Evolutionary conservation across 441 rosid species (phyloP).

Genomic region (Syzygium malaccense): DNA sequence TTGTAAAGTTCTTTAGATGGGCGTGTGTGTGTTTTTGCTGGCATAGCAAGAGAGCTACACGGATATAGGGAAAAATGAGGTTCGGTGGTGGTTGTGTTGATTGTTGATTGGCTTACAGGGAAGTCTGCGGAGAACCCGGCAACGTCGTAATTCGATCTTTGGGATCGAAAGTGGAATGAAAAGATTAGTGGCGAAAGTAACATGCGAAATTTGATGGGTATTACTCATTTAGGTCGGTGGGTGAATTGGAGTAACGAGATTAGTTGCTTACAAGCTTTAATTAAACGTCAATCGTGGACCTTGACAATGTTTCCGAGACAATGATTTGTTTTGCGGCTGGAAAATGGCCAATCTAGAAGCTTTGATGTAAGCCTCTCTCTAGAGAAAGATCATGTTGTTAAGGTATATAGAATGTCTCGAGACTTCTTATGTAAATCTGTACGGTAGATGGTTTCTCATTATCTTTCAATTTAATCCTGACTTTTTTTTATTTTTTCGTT

Average conservation of each 20-base stretch:
- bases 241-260: not conserved
- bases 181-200: not conserved
- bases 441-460: not conserved
- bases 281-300: not conserved
- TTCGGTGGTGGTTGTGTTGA: not conserved
- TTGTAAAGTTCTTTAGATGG: not conserved
- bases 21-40: not conserved
- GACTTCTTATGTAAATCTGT: not conserved
- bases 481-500: not conserved
- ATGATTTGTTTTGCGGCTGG: not conserved
- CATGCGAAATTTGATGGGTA: not conserved
- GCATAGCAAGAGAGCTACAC: not conserved
- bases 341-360: not conserved
- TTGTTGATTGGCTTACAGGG: not conserved
- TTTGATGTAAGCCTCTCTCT: not conserved
- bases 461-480: not conserved
- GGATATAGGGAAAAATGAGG: not conserved
- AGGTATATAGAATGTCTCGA: not conserved
- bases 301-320: not conserved
- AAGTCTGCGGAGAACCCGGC: not conserved
- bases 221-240: not conserved
- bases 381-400: not conserved
- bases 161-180: not conserved
- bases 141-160: not conserved
- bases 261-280: not conserved